Evolutionary conservation across 345 rosid genomes (phyloP), one percentile per base, ranked within the genome.

Genomic region (Heritiera fomes): DNA sequence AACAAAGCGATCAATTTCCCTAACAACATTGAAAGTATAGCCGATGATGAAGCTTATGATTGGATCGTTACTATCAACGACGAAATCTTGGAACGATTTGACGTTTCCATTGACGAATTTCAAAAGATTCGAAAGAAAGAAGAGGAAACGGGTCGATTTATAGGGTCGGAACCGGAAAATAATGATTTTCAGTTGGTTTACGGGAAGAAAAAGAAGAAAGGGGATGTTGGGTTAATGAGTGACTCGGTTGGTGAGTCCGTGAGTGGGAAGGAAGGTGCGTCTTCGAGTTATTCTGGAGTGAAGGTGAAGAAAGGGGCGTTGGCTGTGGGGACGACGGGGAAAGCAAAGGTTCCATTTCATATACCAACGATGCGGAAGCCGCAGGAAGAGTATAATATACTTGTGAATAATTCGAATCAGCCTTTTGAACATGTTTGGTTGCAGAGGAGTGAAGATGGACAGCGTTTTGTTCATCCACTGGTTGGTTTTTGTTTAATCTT

Each of bases 341-440:
- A 86, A 81, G 81, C 89, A 0, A 93, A 91, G 81, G 88, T 92
- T 10, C 83, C 94, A 9, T 95, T 93, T 79, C 99, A 95, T 77
- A 73, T 90, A 56, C 82, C 94, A 53, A 84, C 93, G 5, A 86
- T 95, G 80, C 84, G 73, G 79, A 92, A 81, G 82, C 97, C 99
- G 12, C 99, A 95, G 77, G 91, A 91, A 12, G 97, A 86, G 82
- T 88, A 83, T 82, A 90, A 68, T 28, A 92, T 93, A 70, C 49
- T 83, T 76, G 95, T 90, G 63, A 85, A 95, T 81, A 95, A 95
- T 76, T 71, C 84, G 3, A 93, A 91, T 85, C 80, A 75, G 78
- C 92, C 92, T 0, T 93, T 95, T 79, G 87, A 90, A 45, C 99
- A 95, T 84, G 89, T 92, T 78, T 92, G 92, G 97, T 68, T 95